These are phyloP conservation scores for Mycena galericulata DNA, from an alignment of 768 basidiomycete genomes.

Conservation along the genomic window DNA sequence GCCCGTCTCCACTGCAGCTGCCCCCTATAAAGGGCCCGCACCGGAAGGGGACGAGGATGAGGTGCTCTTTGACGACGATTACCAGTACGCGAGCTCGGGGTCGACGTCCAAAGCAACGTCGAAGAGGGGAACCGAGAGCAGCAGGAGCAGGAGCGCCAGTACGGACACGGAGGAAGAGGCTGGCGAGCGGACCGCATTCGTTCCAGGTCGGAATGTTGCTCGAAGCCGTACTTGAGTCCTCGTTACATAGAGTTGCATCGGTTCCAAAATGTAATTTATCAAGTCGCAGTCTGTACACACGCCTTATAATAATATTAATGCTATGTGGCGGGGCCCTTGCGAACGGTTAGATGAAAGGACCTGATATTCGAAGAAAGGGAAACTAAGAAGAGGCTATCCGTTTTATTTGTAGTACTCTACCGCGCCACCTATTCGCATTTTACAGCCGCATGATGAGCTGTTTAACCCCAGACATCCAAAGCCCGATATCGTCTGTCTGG, in stretches of 20 bases:
- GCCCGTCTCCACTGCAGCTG: constrained; percentile 15
- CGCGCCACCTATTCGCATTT: neutral
- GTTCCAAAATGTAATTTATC: constrained; percentile 12
- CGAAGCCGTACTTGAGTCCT: constrained; percentile 4
- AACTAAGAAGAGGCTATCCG: constrained; percentile 7
- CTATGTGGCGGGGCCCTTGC: neutral
- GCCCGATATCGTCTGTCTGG: constrained; percentile 83
- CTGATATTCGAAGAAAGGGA: neutral
- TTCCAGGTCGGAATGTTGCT: neutral
- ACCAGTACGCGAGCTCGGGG: constrained; percentile 32
- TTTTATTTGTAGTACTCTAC: constrained; percentile 16
- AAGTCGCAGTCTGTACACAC: neutral
- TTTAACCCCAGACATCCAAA: constrained; percentile 93
- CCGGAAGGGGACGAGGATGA: constrained; percentile 29
- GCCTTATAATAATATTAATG: constrained; percentile 1
- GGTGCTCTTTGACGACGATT: constrained; percentile 33
- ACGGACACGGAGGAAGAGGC: constrained; percentile 18
- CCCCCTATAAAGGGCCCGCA: neutral
- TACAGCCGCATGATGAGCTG: constrained; percentile 84
- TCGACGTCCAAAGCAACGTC: constrained; percentile 31
- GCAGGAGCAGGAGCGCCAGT: constrained; percentile 30
- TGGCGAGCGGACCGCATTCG: constrained; percentile 13
- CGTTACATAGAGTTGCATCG: neutral
- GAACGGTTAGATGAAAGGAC: neutral
- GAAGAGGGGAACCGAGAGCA: constrained; percentile 35